Base-by-base conservation (phyloP, 768 basidiomycete species). In the Mycena maculata region DNA sequence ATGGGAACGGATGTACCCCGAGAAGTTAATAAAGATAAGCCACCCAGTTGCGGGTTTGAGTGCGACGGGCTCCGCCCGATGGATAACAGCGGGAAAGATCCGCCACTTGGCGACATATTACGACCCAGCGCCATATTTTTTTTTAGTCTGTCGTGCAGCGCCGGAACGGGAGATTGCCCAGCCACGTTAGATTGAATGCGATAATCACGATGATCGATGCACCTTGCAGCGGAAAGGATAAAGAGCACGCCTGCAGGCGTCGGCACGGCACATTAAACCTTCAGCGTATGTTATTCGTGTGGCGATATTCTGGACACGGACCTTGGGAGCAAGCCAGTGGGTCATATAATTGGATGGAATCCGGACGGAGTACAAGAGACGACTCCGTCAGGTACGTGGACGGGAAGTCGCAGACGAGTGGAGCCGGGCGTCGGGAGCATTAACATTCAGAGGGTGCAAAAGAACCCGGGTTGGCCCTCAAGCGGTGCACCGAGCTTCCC, bases 381-480 rank as follows among this genome's bases (percentile, higher is more conserved):
- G 33, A 36, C 36, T 60, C 20, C 28, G 25, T 36, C 23, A 33
- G 60, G 8, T 42, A 62, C 48, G 6, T 11, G 33, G 10, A 47
- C 25, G 27, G 59, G 39, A 27, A 36, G 31, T 28, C 18, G 36
- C 12, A 22, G 20, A 11, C 25, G 9, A 48, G 25, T 8, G 42
- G 28, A 25, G 18, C 36, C 12, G 58, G 20, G 20, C 22, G 22
- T 36, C 48, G 50, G 23, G 18, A 27, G 30, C 31, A 38, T 28
- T 50, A 27, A 22, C 31, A 38, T 28, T 50, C 23, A 38, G 5
- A 83, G 69, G 0, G 82, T 83, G 60, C 83, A 81, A 54, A 76
- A 76, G 61, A 82, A 82, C 4, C 78, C 80, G 13, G 75, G 71
- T 28, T 76, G 77, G 8, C 78, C 81, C 69, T 83, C 80, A 12